These are phyloP conservation scores for Ustilago xerochloae DNA, from an alignment of 1,284 basidiomycete genomes.

Conservation along the genomic window DNA sequence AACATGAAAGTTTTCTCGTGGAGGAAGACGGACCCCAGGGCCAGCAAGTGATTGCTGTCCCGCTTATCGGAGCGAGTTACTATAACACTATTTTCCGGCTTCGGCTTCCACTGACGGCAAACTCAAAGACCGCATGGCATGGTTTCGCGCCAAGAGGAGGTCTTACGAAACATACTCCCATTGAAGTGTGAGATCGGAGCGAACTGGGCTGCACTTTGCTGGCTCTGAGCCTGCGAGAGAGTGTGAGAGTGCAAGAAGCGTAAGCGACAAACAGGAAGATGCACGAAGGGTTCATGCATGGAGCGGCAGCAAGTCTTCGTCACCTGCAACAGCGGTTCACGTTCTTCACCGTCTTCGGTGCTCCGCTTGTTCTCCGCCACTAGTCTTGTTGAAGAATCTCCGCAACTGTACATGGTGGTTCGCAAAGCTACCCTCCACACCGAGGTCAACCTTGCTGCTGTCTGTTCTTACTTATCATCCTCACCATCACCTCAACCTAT, in stretches of 20 bases:
- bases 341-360: neutral
- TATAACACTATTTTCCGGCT: neutral
- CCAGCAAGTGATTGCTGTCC: too few species aligned
- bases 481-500: too few species aligned
- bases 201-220: too few species aligned
- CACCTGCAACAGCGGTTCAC: conserved; percentile 1
- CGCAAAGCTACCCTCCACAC: neutral
- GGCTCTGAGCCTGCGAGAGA: too few species aligned
- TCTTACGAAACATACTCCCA: neutral
- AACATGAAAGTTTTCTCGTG: too few species aligned
- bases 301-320: neutral
- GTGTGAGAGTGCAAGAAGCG: too few species aligned
- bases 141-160: neutral
- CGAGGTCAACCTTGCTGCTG: neutral
- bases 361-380: conserved; percentile 1
- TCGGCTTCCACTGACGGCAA: neutral
- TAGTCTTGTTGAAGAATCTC: neutral
- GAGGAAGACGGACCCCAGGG: too few species aligned
- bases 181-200: neutral
- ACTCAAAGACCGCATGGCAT: neutral
- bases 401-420: neutral
- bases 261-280: neutral
- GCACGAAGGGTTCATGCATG: conserved; percentile 3
- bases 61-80: conserved; percentile 1
- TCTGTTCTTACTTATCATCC: too few species aligned